These are phyloP conservation scores for Acacia pycnantha DNA, from an alignment of 331 rosid species.

Conservation along the genomic window DNA sequence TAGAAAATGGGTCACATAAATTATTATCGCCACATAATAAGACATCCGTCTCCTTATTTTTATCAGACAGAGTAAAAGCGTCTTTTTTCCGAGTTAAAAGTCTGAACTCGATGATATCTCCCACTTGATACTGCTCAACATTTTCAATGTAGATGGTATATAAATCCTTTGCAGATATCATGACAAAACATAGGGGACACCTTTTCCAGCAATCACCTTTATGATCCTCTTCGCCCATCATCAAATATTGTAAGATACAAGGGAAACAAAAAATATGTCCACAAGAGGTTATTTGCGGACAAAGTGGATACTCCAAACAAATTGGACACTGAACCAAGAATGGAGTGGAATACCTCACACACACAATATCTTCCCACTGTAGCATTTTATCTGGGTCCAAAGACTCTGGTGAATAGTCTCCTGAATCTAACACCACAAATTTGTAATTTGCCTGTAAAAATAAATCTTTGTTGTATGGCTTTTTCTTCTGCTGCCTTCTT, in stretches of 20 bases:
- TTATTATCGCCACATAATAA: slow-evolving; percentile 28
- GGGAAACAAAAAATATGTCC: slow-evolving; percentile 98
- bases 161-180: slow-evolving; percentile 82
- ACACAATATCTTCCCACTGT: slow-evolving; percentile 91
- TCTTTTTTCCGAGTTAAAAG: slow-evolving; percentile 74
- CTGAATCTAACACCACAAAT: slow-evolving; percentile 82
- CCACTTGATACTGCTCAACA: slow-evolving; percentile 64
- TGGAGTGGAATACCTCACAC: slow-evolving; percentile 78
- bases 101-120: slow-evolving; percentile 63
- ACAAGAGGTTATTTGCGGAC: slow-evolving; percentile 95
- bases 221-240: slow-evolving; percentile 87
- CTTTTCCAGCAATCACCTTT: slow-evolving; percentile 94
- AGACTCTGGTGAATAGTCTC: slow-evolving; percentile 55
- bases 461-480: slow-evolving; percentile 83
- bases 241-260: slow-evolving; percentile 78
- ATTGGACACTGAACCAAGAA: slow-evolving; percentile 85
- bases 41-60: slow-evolving; percentile 48
- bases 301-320: slow-evolving; percentile 89
- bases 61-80: slow-evolving; percentile 50
- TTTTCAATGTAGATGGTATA: slow-evolving; percentile 76
- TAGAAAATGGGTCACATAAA: slow-evolving; percentile 72
- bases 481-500: slow-evolving; percentile 75
- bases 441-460: slow-evolving; percentile 96
- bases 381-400: slow-evolving; percentile 97
- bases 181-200: slow-evolving; percentile 95